Percentiles rank a stretch among this genome's conserved stretches.
Evolutionary conservation across 2,329 filamentous ascomycete species (phyloP).

Genomic region (Pestalotiopsis sp.): DNA sequence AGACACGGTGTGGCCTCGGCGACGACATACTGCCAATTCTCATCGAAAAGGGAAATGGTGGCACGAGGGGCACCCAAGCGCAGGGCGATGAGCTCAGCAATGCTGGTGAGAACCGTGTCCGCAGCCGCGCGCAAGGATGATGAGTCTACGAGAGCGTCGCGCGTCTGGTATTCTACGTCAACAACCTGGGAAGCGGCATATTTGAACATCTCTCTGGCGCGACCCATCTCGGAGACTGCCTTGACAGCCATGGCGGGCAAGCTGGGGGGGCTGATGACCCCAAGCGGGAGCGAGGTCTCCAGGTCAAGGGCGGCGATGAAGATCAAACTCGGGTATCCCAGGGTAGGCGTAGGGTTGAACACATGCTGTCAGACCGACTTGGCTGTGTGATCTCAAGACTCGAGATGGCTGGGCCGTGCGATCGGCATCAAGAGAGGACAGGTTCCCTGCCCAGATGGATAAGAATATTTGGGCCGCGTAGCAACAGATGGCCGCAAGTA

Average conservation of each 20-base stretch:
- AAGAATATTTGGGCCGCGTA: no score
- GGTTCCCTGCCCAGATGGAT: no score
- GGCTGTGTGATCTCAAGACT: background rate
- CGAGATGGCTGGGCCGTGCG: background rate
- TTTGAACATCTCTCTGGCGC: constrained; percentile 2
- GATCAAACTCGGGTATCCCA: background rate
- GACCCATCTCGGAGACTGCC: background rate
- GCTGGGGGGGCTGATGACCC: background rate
- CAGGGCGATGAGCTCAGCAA: constrained; percentile 51
- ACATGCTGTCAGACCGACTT: background rate
- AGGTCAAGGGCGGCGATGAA: background rate
- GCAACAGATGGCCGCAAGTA: no score
- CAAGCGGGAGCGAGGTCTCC: background rate
- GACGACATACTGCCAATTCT: constrained; percentile 49
- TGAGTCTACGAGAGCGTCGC: background rate
- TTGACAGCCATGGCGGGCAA: background rate
- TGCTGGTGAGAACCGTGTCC: constrained; percentile 48
- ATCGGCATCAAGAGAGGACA: background rate
- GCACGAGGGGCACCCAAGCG: constrained; percentile 43
- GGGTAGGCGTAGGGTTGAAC: background rate
- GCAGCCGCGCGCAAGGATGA: background rate
- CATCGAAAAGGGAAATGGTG: constrained; percentile 55
- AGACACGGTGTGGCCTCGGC: constrained; percentile 51
- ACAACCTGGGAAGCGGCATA: constrained; percentile 4
- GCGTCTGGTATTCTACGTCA: background rate